Base-by-base conservation (phyloP, 305 asterid genomes). In the Fraxinus platypoda region DNA sequence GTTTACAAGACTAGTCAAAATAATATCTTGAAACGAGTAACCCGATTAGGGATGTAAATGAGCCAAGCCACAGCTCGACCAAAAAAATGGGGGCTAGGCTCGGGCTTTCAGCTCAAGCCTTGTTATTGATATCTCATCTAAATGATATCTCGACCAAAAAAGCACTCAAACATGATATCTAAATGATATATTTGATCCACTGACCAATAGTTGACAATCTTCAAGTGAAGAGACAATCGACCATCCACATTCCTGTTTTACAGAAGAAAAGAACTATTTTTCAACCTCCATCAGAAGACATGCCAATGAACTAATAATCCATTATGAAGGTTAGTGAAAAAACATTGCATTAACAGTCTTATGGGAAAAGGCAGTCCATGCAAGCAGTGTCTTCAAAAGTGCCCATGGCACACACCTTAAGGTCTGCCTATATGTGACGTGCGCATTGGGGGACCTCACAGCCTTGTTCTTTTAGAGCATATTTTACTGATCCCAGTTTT, bases 141-240 rank as follows among this genome's bases (percentile, higher is more conserved):
- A n/a, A n/a, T n/a, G n/a, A n/a, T n/a, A n/a, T n/a, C n/a, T n/a
- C n/a, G n/a, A n/a, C n/a, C n/a, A n/a, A n/a, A n/a, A n/a, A 83
- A 66, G 54, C 76, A 78, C 80, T 77, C 62, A 25, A 28, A 75
- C 8, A 30, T 23, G 31, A 12, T 46, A 78, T 9, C 75, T 41
- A n/a, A 54, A 54, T 59, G 70, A 59, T 15, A 59, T 15, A 46
- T 59, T 59, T 19, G 28, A 77, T 78, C 81, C 25, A 28, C 68
- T 33, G 59, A 34, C 73, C 72, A 57, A 81, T 46, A 7, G 33
- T 74, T 62, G 70, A 81, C 49, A 54, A 74, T 54, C 71, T 52
- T 54, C 71, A 28, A 30, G 59, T 66, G 72, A 66, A 19, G 31
- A 66, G 34, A 66, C 31, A 66, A 66, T 26, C 74, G 28, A 26